Evolutionary conservation across 2,329 filamentous ascomycete genomes (phyloP).

Genomic region (Ascochyta fabae): DNA sequence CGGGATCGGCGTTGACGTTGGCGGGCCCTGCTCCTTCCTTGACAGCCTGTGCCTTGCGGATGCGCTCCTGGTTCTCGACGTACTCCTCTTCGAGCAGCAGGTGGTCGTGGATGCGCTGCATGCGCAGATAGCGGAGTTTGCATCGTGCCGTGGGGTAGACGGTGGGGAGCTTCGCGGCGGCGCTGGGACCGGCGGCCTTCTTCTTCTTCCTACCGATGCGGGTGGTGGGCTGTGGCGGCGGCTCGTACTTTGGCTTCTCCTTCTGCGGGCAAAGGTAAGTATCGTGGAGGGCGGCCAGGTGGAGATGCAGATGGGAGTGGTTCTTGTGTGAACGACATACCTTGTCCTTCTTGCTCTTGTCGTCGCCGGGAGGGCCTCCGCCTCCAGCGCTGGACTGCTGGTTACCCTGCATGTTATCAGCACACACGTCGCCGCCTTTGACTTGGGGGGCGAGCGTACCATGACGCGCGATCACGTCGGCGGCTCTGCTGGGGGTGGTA

Average conservation of each 20-base stretch:
- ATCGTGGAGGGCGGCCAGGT: slow-evolving; percentile 8
- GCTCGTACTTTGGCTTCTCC: slow-evolving; percentile 99
- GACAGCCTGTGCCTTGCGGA: slow-evolving; percentile 84
- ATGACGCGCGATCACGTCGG: slow-evolving; percentile 36
- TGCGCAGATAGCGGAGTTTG: slow-evolving; percentile 94
- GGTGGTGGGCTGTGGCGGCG: slow-evolving; percentile 93
- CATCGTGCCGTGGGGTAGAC: slow-evolving; percentile 96
- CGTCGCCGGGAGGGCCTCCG: slow-evolving; percentile 71
- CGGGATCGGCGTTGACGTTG: slow-evolving; percentile 65
- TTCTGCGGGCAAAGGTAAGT: slow-evolving; percentile 65
- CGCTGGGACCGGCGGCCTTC: slow-evolving; percentile 90
- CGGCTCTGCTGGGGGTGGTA: slow-evolving; percentile 1
- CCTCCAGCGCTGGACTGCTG: slow-evolving; percentile 86
- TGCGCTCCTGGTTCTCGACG: slow-evolving; percentile 96
- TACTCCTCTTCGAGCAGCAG: slow-evolving; percentile 97
- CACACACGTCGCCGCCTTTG: slow-evolving; percentile 43
- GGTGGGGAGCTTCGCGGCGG: slow-evolving; percentile 90
- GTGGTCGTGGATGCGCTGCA: slow-evolving; percentile 99
- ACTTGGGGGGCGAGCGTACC: slow-evolving; percentile 36
- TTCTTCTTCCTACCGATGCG: slow-evolving; percentile 98
- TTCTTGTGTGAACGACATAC: slow-evolving; percentile 32
- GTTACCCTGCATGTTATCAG: slow-evolving; percentile 67
- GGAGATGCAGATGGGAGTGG: neutral
- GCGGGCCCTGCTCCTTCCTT: slow-evolving; percentile 62
- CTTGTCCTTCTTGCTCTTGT: slow-evolving; percentile 88